Percentiles rank a stretch among this genome's conserved stretches.
Evolutionary conservation across 2,329 filamentous ascomycete species (phyloP).

Genomic region (Didymella lethalis): DNA sequence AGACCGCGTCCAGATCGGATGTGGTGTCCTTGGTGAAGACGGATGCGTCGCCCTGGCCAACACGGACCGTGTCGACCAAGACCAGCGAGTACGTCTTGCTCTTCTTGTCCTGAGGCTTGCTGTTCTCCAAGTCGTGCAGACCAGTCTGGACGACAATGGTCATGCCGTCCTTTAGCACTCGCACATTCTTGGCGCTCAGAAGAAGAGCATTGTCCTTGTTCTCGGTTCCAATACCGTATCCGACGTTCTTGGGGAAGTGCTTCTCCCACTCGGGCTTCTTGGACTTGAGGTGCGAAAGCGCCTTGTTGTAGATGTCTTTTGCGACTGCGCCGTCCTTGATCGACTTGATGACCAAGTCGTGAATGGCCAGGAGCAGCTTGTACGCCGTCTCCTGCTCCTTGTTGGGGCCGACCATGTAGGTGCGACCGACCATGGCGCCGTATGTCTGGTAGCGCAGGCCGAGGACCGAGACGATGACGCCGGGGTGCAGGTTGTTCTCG

Average conservation of each 20-base stretch:
- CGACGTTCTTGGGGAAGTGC: conserved; percentile 91
- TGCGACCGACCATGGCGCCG: conserved; percentile 88
- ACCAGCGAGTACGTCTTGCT: conserved; percentile 89
- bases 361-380: conserved; percentile 83
- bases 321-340: conserved; percentile 84
- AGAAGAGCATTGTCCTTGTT: conserved; percentile 83
- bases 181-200: conserved; percentile 84
- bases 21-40: conserved; percentile 95
- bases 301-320: conserved; percentile 93
- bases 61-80: conserved; percentile 91
- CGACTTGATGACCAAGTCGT: conserved; percentile 89
- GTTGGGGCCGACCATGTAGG: conserved; percentile 95
- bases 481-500: conserved; percentile 81
- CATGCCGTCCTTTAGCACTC: conserved; percentile 93
- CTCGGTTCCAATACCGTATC: conserved; percentile 92
- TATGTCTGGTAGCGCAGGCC: conserved; percentile 96
- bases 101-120: conserved; percentile 85
- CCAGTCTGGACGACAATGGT: conserved; percentile 90
- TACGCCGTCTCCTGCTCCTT: conserved; percentile 96
- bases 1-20: conserved; percentile 89
- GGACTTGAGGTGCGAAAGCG: conserved; percentile 77
- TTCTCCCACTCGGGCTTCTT: conserved; percentile 97
- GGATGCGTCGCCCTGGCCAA: conserved; percentile 77
- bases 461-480: conserved; percentile 91
- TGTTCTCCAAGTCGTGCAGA: conserved; percentile 87